Evolutionary conservation across 129 eudicot species (phyloP), one percentile per base, ranked within the genome.

Genomic region (Daucus carota): DNA sequence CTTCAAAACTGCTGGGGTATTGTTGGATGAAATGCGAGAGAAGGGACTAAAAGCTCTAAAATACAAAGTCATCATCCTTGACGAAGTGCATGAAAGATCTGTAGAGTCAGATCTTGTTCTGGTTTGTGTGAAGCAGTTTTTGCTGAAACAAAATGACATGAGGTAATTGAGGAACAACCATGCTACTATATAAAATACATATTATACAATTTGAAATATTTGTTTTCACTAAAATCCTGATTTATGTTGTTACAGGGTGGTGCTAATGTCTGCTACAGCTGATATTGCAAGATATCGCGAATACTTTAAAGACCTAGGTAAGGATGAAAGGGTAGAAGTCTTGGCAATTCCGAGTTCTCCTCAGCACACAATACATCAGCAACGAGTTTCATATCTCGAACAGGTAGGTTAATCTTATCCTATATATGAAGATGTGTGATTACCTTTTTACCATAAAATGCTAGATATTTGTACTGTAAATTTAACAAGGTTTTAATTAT

Each of bases 31-130:
- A 86, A 84, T 94, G 93, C 90, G 92, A 79, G 98, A 94, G 79
- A 94, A 89, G 80, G 98, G 98, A 43, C 43, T 83, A 63, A 85
- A 85, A 65, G 98, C 98, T 16, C 84, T 94, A 2, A 94, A 86
- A 76, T 94, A 91, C 88, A 94, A 94, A 84, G 97, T 86, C 74
- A 89, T 94, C 73, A 90, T 94, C 79, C 92, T 94, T 42, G 98
- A 94, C 75, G 98, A 94, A 87, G 97, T 94, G 79, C 98, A 94
- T 82, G 98, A 94, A 86, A 81, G 98, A 84, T 94, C 98, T 77
- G 96, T 91, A 34, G 98, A 94, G 80, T 94, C 98, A 33, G 98
- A 94, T 89, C 97, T 94, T 73, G 97, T 91, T 83, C 98, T 94
- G 80, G 92, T 94, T 74, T 91, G 98, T 70, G 88, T 91, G 81